These are phyloP conservation scores for Skeletonema marinoi DNA, from an alignment of 108 stramenopile species.

Conservation along the genomic window DNA sequence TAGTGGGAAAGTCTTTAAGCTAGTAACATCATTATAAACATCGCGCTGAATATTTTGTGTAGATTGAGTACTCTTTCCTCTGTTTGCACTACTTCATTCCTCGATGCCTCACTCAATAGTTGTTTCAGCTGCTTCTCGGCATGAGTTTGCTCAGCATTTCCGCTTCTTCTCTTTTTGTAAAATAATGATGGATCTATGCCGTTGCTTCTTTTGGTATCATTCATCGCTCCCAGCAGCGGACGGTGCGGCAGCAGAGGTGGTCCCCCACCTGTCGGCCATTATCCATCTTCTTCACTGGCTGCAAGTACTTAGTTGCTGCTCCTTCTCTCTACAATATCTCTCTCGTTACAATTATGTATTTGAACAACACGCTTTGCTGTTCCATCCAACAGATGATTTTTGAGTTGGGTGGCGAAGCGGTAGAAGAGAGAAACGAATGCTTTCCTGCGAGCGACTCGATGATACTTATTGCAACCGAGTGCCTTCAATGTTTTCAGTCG, in stretches of 20 bases:
- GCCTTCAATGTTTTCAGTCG: too few species aligned
- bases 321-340: too few species aligned
- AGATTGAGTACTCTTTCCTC: slow-evolving; percentile 21
- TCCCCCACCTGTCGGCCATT: slow-evolving; percentile 6
- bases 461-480: too few species aligned
- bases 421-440: too few species aligned
- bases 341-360: too few species aligned
- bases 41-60: slow-evolving; percentile 44
- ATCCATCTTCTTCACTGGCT: background rate
- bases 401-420: too few species aligned
- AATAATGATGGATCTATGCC: slow-evolving; percentile 40
- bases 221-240: background rate
- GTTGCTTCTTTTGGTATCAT: slow-evolving; percentile 2
- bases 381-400: too few species aligned
- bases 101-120: slow-evolving; percentile 25
- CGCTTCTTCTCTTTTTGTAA: slow-evolving; percentile 25
- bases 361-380: too few species aligned
- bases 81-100: slow-evolving; percentile 34
- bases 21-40: slow-evolving; percentile 61
- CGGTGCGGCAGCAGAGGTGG: background rate
- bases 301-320: too few species aligned
- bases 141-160: background rate
- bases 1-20: slow-evolving; percentile 74
- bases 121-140: slow-evolving; percentile 18
- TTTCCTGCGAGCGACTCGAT: too few species aligned